Evolutionary conservation across 768 basidiomycete species (phyloP), one percentile per base, ranked within the genome.

Genomic region (Leccinum longicurvipes): DNA sequence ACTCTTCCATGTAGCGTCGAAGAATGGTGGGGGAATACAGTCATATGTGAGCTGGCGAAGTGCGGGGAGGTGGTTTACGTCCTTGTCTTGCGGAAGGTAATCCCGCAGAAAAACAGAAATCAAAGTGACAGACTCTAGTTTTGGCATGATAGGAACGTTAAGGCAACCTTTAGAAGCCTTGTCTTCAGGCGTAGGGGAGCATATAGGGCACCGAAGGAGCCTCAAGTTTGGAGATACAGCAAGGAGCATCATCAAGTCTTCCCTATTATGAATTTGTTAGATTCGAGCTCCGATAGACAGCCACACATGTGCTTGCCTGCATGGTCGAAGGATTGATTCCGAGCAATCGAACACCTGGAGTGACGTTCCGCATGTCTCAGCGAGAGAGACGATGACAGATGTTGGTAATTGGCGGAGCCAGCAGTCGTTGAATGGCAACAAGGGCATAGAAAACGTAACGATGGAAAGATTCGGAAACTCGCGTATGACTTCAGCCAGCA

Each of bases 11-110:
- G 59, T 58, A n/a, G 60, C 28, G 17, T 67, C 67, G 21, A 66
- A 61, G 49, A 68, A 69, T 19, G 67, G 67, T 2, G 64, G 69
- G 4, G 69, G 69, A 23, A 66, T 69, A 45, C 69, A 69, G 34
- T 69, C 69, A n/a, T 71, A 69, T 11, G 62, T 66, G 28, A 70
- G 67, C 39, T 66, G 63, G 32, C 69, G 62, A 36, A 70, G 67
- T 27, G 69, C 64, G 29, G 68, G 67, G 34, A 70, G 52, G 29
- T 62, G 65, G 45, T 71, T 71, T 36, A 54, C 58, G 29, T 63
- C 55, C 36, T 64, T 69, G 36, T 71, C 52, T 36, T 62, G 58
- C 2, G 67, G 69, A 36, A 71, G 67, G 31, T 69, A 71, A 55
- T 69, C 69, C 15, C 64, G 67, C 21, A 69, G 36, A 41, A 69